These are phyloP conservation scores for Sugiyamaella sp. DNA, from an alignment of 1,139 yeast genomes.

Conservation along the genomic window DNA sequence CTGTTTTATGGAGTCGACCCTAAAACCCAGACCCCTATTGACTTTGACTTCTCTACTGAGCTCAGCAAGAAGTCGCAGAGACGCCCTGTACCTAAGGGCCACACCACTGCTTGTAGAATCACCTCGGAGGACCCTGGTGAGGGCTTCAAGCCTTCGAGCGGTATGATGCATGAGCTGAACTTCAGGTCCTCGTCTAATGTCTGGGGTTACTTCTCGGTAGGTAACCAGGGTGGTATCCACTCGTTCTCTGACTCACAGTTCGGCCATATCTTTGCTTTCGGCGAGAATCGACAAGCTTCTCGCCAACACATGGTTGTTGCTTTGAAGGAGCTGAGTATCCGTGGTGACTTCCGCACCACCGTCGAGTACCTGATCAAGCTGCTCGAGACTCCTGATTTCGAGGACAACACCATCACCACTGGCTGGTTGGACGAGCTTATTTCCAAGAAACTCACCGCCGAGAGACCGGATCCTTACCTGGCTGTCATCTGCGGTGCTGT, in stretches of 20 bases:
- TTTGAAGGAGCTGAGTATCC: slow-evolving; percentile 88
- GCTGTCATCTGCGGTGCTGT: slow-evolving; percentile 98
- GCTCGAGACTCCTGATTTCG: slow-evolving; percentile 94
- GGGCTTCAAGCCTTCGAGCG: slow-evolving; percentile 98
- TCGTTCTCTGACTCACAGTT: slow-evolving; percentile 97
- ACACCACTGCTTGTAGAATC: slow-evolving; percentile 98
- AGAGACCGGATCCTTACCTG: slow-evolving; percentile 87
- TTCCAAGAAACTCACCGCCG: slow-evolving; percentile 89
- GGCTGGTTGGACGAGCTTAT: slow-evolving; percentile 99
- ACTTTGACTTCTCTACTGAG: slow-evolving; percentile 81
- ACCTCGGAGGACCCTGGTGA: slow-evolving; percentile 99
- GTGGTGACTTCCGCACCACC: slow-evolving; percentile 98
- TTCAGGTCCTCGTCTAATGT: slow-evolving; percentile 96
- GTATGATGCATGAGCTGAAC: slow-evolving; percentile 92
- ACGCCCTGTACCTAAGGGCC: slow-evolving; percentile 94
- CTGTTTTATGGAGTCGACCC: slow-evolving; percentile 95
- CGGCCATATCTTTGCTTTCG: slow-evolving; percentile 98
- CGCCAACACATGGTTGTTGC: slow-evolving; percentile 99
- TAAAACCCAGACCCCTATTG: slow-evolving; percentile 85
- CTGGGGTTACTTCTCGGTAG: slow-evolving; percentile 99
- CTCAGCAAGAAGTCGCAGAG: slow-evolving; percentile 78
- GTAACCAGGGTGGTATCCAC: slow-evolving; percentile 95
- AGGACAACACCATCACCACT: slow-evolving; percentile 93
- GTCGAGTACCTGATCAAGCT: slow-evolving; percentile 94
- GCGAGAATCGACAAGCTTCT: slow-evolving; percentile 96